Base-by-base conservation (phyloP, 805 yeast species). In the Zygosaccharomyces lentus region DNA sequence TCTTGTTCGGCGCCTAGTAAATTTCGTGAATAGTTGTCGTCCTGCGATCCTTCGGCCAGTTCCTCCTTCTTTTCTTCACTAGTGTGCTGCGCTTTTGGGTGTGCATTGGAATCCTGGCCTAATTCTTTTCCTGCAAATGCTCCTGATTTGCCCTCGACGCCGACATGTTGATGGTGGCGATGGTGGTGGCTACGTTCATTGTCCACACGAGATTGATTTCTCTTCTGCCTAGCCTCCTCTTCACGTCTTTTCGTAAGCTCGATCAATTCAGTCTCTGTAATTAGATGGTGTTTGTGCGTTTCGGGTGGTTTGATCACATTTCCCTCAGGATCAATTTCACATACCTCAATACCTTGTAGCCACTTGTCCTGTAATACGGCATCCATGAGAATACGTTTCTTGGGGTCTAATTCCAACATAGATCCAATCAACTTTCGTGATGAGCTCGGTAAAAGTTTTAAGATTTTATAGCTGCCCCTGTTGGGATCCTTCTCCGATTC, bases 391-490 rank as follows among this genome's bases (percentile, higher is more conserved):
- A 77, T 76, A 46, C 97, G 77, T 42, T 75, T 69, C 16, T 58
- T 63, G 2, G 86, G 80, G 45, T 80, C 75, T 16, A 88, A 55
- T 27, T 67, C 73, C 31, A 91, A 69, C 93, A 89, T 88, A 12
- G 71, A 63, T 1, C 73, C 71, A 17, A 91, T 75, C 26, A 89
- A 66, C 1, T 65, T 69, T 35, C 95, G 73, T 6, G 88, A 75
- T 3, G 76, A 77, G 13, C 71, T 65, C 0, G 97, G 97, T 47
- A 91, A 69, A 45, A 86, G 69, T 48, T 87, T 73, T 43, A 88
- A 69, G 41, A 90, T 64, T 45, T 93, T 70, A 58, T 82, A 78
- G 0, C 95, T 90, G 1, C 96, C 96, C 43, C 66, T 71, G 19
- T 72, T 69, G 34, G 69, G 68, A 26, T 77, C 76, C 45, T 66